Evolutionary conservation across 163 green algal species (phyloP).

Genomic region (Picocystis sp.): DNA sequence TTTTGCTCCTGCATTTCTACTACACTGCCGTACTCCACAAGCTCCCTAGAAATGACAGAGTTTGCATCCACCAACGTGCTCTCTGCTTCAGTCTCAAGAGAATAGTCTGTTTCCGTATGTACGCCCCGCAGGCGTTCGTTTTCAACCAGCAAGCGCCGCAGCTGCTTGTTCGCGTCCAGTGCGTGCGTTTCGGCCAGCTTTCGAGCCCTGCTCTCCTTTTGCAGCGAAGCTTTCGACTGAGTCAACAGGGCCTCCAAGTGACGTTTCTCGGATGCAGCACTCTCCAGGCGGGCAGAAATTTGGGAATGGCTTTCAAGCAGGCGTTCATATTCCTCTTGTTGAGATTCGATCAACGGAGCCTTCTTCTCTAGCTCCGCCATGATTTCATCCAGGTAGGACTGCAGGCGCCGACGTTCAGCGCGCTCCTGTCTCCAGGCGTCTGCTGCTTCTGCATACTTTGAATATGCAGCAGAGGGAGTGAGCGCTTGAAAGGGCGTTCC

Average conservation of each 20-base stretch:
- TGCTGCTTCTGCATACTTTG: constrained; percentile 30
- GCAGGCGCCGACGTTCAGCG: constrained; percentile 15
- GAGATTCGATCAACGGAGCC: constrained; percentile 28
- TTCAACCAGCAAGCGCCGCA: constrained; percentile 29
- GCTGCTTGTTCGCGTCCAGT: constrained; percentile 31
- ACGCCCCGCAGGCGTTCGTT: constrained; percentile 14
- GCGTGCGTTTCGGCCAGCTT: constrained; percentile 23
- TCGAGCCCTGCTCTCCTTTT: constrained; percentile 13
- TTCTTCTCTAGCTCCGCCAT: constrained; percentile 32
- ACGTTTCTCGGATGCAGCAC: constrained; percentile 13
- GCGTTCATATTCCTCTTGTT: constrained; percentile 29
- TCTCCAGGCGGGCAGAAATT: constrained; percentile 20
- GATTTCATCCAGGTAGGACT: constrained; percentile 36
- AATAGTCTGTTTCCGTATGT: too few relatives aligned
- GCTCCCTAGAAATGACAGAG: constrained; percentile 23
- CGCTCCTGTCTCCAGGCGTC: constrained; percentile 24
- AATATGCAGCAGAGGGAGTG: constrained; percentile 16
- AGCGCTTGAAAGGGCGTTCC: background rate
- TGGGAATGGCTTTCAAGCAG: constrained; percentile 18
- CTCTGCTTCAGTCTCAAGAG: too few relatives aligned
- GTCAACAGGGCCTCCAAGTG: constrained; percentile 10
- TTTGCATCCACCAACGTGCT: too few relatives aligned
- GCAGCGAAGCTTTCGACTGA: constrained; percentile 10
- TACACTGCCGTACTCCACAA: constrained; percentile 35
- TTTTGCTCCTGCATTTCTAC: constrained; percentile 38